A percentile compares a stretch with the other conserved stretches of the same genome.
Evolutionary conservation across 2,329 filamentous ascomycete species (phyloP).

Genomic region (Aspergillus terreus): DNA sequence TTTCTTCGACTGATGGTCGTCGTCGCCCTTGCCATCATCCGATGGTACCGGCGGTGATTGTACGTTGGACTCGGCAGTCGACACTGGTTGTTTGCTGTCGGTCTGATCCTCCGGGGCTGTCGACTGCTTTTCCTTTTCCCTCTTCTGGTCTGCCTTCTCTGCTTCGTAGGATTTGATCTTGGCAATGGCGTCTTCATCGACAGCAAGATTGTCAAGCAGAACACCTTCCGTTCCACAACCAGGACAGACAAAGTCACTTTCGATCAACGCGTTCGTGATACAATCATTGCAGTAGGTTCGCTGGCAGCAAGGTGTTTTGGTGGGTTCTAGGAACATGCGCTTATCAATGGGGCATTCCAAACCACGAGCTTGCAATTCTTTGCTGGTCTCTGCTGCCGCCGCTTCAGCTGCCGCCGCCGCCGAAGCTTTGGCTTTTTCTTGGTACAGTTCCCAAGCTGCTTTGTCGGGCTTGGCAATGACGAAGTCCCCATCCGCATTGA

Average conservation of each 20-base stretch:
- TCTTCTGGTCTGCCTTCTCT: constrained; percentile 46
- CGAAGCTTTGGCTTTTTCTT: constrained; percentile 85
- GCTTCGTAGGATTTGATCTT: constrained; percentile 74
- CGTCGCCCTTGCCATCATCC: constrained; percentile 22
- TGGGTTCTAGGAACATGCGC: constrained; percentile 96
- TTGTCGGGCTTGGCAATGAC: constrained; percentile 95
- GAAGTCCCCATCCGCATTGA: constrained; percentile 95
- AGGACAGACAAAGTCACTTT: constrained; percentile 95
- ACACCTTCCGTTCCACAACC: constrained; percentile 87
- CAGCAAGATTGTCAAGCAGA: constrained; percentile 82
- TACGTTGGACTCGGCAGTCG: constrained; percentile 8
- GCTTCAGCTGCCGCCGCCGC: constrained; percentile 80
- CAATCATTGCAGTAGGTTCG: constrained; percentile 99
- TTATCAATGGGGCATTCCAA: constrained; percentile 95
- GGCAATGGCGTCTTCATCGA: constrained; percentile 72
- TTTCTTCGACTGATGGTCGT: constrained; percentile 62
- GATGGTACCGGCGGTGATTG: constrained; percentile 26
- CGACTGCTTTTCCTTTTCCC: constrained; percentile 39
- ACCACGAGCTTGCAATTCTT: constrained; percentile 82
- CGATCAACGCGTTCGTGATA: constrained; percentile 97
- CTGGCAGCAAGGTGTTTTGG: constrained; percentile 97
- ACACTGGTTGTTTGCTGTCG: constrained; percentile 14
- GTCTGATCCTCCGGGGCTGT: constrained; percentile 22
- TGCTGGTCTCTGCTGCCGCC: constrained; percentile 70
- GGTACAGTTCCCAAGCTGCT: constrained; percentile 93